These are phyloP conservation scores for Blastocystis sp. DNA, from an alignment of 352 stramenopile species.

Conservation along the genomic window DNA sequence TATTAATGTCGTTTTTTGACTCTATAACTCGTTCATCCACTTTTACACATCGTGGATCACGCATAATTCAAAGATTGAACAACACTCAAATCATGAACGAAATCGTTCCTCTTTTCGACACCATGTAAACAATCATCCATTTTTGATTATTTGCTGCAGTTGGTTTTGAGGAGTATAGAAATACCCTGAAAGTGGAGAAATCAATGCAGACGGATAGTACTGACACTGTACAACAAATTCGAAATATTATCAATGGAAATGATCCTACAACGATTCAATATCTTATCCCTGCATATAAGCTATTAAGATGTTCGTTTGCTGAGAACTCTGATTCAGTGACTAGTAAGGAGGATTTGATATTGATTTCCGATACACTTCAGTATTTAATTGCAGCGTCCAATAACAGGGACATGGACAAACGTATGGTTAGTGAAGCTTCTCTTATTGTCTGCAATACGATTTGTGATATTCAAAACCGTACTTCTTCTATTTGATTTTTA, in stretches of 20 bases:
- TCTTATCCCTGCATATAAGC: conserved; percentile 45
- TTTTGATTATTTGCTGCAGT: neutral
- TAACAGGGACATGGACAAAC: neutral
- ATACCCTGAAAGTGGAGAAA: neutral
- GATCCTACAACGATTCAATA: conserved; percentile 24
- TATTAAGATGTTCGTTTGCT: neutral
- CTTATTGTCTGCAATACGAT: neutral
- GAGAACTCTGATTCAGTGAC: neutral
- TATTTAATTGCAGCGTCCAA: conserved; percentile 3
- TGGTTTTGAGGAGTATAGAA: neutral
- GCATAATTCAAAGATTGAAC: too few species aligned
- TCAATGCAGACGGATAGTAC: neutral
- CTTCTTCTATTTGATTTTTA: neutral
- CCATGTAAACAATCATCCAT: too few species aligned
- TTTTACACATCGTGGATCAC: too few species aligned
- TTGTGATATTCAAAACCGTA: neutral
- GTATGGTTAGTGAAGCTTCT: neutral
- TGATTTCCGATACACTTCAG: conserved; percentile 30
- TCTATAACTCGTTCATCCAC: too few species aligned
- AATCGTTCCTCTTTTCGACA: too few species aligned
- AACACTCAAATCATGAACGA: too few species aligned
- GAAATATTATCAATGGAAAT: neutral
- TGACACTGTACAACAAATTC: conserved; percentile 32
- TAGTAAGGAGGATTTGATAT: neutral
- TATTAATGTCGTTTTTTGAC: too few species aligned